Base-by-base conservation (phyloP, 108 stramenopile species). In the Pseudonitzschia delicatissima region DNA sequence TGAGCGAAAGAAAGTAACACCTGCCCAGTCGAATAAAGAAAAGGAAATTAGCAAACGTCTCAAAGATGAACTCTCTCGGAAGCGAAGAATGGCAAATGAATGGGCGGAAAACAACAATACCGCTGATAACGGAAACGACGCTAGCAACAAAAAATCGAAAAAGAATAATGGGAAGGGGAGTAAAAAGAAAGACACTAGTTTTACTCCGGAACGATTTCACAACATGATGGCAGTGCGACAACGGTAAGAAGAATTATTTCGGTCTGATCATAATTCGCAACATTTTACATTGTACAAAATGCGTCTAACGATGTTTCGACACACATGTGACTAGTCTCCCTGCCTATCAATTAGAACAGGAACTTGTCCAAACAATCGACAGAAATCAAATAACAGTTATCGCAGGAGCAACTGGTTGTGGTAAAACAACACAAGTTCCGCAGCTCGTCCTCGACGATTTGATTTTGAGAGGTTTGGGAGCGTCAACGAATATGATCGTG, bases 401-500 rank as follows among this genome's bases (percentile, higher is more conserved):
- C 25, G 62, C 71, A 26, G 95, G 91, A 9, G 92, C 87, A 34
- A 96, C 95, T 2, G 95, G 94, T 1, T 89, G 87, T 48, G 91
- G 91, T 8, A 88, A 90, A 48, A 75, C 71, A 15, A 83, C 82
- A 5, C 82, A 83, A 57, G 80, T 85, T 3, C 83, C 83, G 2
- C 94, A 95, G 74, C 82, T 91, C 36, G 78, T 98, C 5, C 73
- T 96, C 20, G 97, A 96, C 68, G 89, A 88, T 57, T 27, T 87
- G 47, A 91, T 93, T 36, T 34, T 58, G 34, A 71, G 77, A 2
- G 88, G 84, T 13, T 36, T 65, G 39, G 96, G 96, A 5, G 91
- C 89, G 4, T 58, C 68, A 48, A 78, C 87, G 53, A 92, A 90
- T 69, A 92, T 96, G 52, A 78, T 96, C 42, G 83, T 91, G 27